Evolutionary conservation across 2,329 filamentous ascomycete species (phyloP), one percentile per base, ranked within the genome.

Genomic region (Bipolaris bicolor): DNA sequence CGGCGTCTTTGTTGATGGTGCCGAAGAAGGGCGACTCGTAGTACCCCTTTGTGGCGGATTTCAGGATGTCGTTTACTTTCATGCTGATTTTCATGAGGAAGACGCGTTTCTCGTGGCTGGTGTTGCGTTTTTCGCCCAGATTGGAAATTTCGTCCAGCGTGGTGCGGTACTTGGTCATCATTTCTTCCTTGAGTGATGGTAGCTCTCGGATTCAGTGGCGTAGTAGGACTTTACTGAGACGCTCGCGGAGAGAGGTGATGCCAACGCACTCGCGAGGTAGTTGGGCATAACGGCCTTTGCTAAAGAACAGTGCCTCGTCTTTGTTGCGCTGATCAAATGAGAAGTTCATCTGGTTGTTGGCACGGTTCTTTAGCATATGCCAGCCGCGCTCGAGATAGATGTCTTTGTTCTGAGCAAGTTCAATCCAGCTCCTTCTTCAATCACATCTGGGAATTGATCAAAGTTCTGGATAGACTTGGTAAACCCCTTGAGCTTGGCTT

Each of bases 1-100:
- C 24, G 11, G 61, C 61, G 7, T 67, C 36, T 47, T 58, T 63
- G 11, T 69, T 40, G n/a, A 67, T 49, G 0, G 36, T 0, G 0
- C 64, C 77, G 56, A 88, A 88, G 69, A 87, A 88, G 0, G 63
- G 15, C 56, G 82, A 70, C 2, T 74, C 78, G 57, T 87, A 88
- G 0, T 74, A 76, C 0, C 85, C 86, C n/a, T 83, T 77, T 0
- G 82, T 67, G 0, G 83, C 81, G 2, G 77, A 75, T 49, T 76
- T 79, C 5, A 83, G 61, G 3, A 86, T 72, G 2, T 67, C 64
- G 5, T 80, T 77, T 50, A 84, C 83, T 0, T 65, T 55, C 47
- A 79, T 74, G 55, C 81, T 81, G 10, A 85, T 74, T 3, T 75
- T 65, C 15, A 82, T 73, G 5, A 88, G 72, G 18, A 82, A 81